These are phyloP conservation scores for Tetratostichococcus sp. DNA, from an alignment of 139 green algal genomes.

Conservation along the genomic window DNA sequence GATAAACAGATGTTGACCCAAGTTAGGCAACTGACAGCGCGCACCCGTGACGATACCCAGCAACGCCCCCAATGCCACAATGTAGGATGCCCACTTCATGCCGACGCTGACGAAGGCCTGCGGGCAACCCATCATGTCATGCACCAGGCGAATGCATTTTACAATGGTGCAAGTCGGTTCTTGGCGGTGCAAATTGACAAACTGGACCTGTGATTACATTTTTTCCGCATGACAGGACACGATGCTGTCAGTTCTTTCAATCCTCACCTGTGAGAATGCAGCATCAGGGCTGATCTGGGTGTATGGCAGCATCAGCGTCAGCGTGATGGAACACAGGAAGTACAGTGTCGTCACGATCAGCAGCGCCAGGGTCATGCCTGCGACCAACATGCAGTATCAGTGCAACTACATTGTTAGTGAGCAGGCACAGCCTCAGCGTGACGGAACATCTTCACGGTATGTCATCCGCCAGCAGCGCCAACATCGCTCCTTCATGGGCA, in stretches of 20 bases:
- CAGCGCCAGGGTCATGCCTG: not conserved
- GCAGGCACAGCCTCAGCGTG: too few species aligned
- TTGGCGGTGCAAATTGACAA: too few species aligned
- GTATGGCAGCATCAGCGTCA: slow-evolving; percentile 48
- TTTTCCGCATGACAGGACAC: too few species aligned
- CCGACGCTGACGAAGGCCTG: slow-evolving; percentile 24
- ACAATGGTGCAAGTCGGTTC: too few species aligned
- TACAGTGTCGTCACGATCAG: slow-evolving; percentile 11
- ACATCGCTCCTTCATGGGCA: too few species aligned
- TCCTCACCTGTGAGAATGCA: slow-evolving; percentile 13
- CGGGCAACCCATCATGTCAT: too few species aligned
- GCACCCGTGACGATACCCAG: not conserved
- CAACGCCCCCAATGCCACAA: slow-evolving; percentile 21
- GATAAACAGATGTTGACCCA: too few species aligned
- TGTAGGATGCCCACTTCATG: slow-evolving; percentile 31
- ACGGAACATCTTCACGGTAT: too few species aligned
- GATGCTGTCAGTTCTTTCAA: too few species aligned
- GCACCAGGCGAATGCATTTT: too few species aligned
- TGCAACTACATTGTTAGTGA: not conserved
- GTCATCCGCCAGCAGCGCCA: too few species aligned
- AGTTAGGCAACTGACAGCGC: slow-evolving; percentile 30
- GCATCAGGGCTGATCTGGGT: slow-evolving; percentile 42
- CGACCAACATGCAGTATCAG: not conserved
- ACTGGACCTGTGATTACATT: too few species aligned
- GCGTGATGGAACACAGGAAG: slow-evolving; percentile 31